Evolutionary conservation across 495 filamentous ascomycete genomes (phyloP).

Genomic region (Penicillium cataractarum): DNA sequence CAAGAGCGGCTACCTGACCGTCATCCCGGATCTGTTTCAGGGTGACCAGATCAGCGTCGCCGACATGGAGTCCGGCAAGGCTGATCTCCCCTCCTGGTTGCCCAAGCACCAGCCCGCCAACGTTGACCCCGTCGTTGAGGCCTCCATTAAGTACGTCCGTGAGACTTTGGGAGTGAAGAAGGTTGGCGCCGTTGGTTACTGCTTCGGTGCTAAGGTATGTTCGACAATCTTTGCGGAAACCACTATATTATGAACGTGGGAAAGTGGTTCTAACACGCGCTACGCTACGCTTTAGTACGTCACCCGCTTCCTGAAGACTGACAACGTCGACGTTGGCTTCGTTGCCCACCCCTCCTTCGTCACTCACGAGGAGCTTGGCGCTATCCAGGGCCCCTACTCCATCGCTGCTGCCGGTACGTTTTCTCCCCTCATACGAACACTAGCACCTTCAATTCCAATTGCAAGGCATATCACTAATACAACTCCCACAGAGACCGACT

Average conservation of each 20-base stretch:
- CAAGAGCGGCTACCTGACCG: conserved; percentile 75
- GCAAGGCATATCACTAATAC: not conserved
- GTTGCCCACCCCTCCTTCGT: conserved; percentile 79
- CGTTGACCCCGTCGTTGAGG: conserved; percentile 68
- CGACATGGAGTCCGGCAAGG: conserved; percentile 59
- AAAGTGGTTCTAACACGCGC: not conserved
- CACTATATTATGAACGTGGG: too few species aligned
- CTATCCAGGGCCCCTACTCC: conserved; percentile 69
- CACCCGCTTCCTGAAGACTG: conserved; percentile 48
- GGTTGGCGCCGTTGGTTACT: conserved; percentile 62
- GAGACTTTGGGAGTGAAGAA: conserved; percentile 62
- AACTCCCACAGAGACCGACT: conserved; percentile 63
- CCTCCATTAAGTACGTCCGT: conserved; percentile 61
- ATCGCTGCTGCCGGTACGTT: conserved; percentile 72
- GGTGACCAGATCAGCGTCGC: conserved; percentile 62
- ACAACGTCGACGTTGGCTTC: conserved; percentile 66
- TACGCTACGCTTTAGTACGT: conserved; percentile 35
- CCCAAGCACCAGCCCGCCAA: conserved; percentile 56
- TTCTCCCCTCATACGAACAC: not conserved
- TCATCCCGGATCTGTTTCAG: conserved; percentile 78
- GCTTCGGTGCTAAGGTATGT: conserved; percentile 51
- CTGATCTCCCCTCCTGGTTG: conserved; percentile 65
- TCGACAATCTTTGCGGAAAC: too few species aligned
- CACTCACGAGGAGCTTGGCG: conserved; percentile 72
- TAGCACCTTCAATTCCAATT: too few species aligned